Evolutionary conservation across 2,329 filamentous ascomycete genomes (phyloP).

Genomic region (Drechslerella stenobrocha): DNA sequence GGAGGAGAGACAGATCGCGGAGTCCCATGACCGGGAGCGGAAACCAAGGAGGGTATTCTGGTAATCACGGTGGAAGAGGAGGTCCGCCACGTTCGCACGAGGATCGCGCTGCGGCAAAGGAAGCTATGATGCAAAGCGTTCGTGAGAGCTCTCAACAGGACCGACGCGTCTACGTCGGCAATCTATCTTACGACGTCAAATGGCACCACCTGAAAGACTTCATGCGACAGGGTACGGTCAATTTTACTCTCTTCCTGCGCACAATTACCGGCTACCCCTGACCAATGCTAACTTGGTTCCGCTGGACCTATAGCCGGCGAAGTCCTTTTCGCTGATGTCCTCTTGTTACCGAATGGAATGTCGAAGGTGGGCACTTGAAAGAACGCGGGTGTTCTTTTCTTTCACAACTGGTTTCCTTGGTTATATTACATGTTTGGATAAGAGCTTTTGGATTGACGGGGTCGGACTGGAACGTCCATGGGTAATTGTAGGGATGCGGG

Average conservation of each 20-base stretch:
- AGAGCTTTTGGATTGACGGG: slow-evolving; percentile 77
- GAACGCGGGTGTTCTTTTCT: slow-evolving; percentile 66
- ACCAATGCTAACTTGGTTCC: slow-evolving; percentile 3
- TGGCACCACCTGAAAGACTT: slow-evolving; percentile 99
- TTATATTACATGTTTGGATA: slow-evolving; percentile 62
- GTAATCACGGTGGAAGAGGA: slow-evolving; percentile 59
- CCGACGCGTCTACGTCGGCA: slow-evolving; percentile 98
- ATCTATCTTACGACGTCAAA: slow-evolving; percentile 98
- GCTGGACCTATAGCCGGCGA: slow-evolving; percentile 74
- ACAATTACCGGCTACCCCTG: too few species aligned
- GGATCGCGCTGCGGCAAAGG: slow-evolving; percentile 78
- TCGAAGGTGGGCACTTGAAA: slow-evolving; percentile 98
- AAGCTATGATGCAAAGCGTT: slow-evolving; percentile 94
- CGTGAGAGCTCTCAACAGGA: slow-evolving; percentile 96
- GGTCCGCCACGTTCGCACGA: slow-evolving; percentile 77
- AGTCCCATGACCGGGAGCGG: slow-evolving; percentile 82
- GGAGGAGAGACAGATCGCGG: slow-evolving; percentile 73
- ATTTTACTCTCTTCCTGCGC: too few species aligned
- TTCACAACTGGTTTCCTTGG: slow-evolving; percentile 61
- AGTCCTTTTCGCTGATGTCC: slow-evolving; percentile 98
- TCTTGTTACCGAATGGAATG: slow-evolving; percentile 99
- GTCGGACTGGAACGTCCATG: slow-evolving; percentile 79
- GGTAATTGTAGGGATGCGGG: slow-evolving; percentile 99
- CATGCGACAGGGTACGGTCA: slow-evolving; percentile 85
- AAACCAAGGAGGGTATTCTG: slow-evolving; percentile 70